Percentiles rank a stretch among this genome's conserved stretches.
These are phyloP conservation scores for Graphiopsis chlorocephala DNA, from an alignment of 2,329 filamentous ascomycete genomes.

Conservation along the genomic window DNA sequence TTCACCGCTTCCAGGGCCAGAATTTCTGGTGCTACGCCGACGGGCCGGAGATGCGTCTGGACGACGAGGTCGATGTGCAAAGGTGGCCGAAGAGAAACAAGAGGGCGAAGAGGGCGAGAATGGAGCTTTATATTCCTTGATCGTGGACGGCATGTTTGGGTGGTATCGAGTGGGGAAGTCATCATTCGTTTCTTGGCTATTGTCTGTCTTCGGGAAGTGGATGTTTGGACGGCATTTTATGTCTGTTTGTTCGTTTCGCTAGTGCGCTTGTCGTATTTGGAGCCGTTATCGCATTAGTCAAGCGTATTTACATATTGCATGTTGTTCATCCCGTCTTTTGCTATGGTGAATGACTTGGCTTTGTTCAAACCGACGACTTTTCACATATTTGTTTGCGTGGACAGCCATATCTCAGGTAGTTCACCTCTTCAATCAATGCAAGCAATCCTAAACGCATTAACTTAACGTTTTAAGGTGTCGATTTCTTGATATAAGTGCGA, in stretches of 20 bases:
- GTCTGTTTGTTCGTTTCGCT: not conserved
- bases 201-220: not conserved
- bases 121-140: constrained; percentile 27
- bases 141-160: not conserved
- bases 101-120: constrained; percentile 29
- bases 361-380: not conserved
- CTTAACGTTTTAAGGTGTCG: not conserved
- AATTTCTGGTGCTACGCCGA: constrained; percentile 7
- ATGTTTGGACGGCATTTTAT: not conserved
- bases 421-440: not conserved
- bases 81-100: constrained; percentile 20
- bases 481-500: not conserved
- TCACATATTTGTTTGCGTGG: not conserved
- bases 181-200: not conserved
- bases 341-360: no score
- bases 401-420: not conserved
- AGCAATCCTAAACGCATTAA: not conserved
- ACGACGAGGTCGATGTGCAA: not conserved
- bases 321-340: no score
- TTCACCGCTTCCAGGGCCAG: not conserved
- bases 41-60: not conserved
- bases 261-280: not conserved
- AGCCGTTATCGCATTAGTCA: not conserved
- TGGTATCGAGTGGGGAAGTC: not conserved
- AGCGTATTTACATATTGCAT: not conserved